phyloP scores from a whole-genome alignment of 1,139 yeast species.

The Blastobotrys buckinghamii region DNA sequence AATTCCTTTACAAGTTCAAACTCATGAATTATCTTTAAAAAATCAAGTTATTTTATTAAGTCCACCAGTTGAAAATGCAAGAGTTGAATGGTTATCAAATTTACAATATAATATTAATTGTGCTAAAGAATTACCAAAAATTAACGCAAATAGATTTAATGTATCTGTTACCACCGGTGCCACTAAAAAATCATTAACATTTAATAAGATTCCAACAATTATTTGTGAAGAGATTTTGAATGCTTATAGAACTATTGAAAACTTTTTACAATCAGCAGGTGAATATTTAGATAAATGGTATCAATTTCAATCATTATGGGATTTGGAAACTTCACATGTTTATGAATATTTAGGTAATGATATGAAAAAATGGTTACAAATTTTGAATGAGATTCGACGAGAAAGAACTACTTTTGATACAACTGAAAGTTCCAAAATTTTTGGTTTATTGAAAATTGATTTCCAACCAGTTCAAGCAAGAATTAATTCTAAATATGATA shows the following conservation, averaged over 20 bases:
- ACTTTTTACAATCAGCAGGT: constrained; percentile 28
- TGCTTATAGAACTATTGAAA: constrained; percentile 24
- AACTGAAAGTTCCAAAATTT: constrained; percentile 35
- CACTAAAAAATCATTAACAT: not conserved
- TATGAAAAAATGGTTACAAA: constrained; percentile 44
- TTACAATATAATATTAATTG: constrained; percentile 30
- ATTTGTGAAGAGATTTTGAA: constrained; percentile 17
- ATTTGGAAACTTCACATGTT: constrained; percentile 37
- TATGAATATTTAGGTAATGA: constrained; percentile 33
- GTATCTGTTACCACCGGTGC: constrained; percentile 12
- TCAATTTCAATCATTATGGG: constrained; percentile 57
- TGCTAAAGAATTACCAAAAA: constrained; percentile 24
- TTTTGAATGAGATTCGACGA: constrained; percentile 42
- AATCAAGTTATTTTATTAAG: constrained; percentile 41
- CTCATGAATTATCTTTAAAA: constrained; percentile 40
- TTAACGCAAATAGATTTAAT: constrained; percentile 32
- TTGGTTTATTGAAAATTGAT: constrained; percentile 42
- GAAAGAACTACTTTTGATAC: constrained; percentile 50
- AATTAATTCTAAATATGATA: constrained; percentile 50
- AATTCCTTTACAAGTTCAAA: constrained; percentile 13
- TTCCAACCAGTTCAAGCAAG: constrained; percentile 52
- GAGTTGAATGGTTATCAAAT: constrained; percentile 28
- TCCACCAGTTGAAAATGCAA: constrained; percentile 39
- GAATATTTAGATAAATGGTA: constrained; percentile 48
- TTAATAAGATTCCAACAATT: constrained; percentile 18